Percentiles rank a stretch among this genome's conserved stretches.
Conservation (phyloP, 202 grass and related monocot species). For the Zizania palustris region DNA sequence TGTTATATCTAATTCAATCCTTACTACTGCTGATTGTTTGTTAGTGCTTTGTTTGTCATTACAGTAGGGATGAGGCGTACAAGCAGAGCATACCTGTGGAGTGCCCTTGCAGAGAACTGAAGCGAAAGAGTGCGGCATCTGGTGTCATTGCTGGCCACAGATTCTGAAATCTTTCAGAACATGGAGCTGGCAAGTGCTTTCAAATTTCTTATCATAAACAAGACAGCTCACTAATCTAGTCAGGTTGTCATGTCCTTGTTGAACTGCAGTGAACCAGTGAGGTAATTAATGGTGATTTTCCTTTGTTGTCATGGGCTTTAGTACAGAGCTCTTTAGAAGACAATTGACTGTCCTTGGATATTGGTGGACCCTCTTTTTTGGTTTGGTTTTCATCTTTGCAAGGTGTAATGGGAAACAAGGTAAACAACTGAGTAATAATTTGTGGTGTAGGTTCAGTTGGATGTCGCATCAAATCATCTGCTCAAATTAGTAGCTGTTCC, state of each 20-base stretch:
- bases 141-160: slow-evolving; percentile 33
- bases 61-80: background rate
- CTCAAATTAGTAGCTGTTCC: background rate
- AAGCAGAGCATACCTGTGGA: background rate
- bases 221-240: background rate
- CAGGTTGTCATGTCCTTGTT: background rate
- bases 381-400: background rate
- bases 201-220: background rate
- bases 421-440: background rate
- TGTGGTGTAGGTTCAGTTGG: background rate
- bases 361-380: background rate
- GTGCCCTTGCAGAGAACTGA: slow-evolving; percentile 36
- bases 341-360: slow-evolving; percentile 5
- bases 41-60: background rate
- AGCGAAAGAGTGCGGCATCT: slow-evolving; percentile 40
- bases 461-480: slow-evolving; percentile 11
- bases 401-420: background rate
- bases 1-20: background rate
- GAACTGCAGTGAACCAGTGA: background rate
- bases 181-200: background rate
- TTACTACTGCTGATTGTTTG: background rate
- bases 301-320: slow-evolving; percentile 9
- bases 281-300: background rate
- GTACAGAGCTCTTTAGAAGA: background rate
- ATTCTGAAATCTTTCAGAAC: background rate